phyloP scores from a whole-genome alignment of 306 rosid genomes.

The Mucuna pruriens region DNA sequence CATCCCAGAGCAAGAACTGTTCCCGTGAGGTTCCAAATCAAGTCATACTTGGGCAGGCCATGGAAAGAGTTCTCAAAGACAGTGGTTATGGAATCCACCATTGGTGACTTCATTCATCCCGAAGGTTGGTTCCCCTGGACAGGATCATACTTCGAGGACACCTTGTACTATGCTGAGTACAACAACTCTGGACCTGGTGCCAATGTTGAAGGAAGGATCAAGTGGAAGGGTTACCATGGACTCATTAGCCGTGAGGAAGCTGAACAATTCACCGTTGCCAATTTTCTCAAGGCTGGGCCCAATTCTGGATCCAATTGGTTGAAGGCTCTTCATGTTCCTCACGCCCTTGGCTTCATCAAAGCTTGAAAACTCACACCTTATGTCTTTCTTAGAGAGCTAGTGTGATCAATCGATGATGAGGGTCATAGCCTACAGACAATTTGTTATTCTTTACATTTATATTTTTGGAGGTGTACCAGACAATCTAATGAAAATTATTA shows the following conservation, averaged over 20 bases:
- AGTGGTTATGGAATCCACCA: constrained; percentile 56
- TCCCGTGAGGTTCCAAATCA: constrained; percentile 38
- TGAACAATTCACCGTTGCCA: constrained; percentile 39
- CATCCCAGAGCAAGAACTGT: constrained; percentile 49
- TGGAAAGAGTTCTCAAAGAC: constrained; percentile 64
- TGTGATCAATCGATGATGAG: neutral
- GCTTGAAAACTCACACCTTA: neutral
- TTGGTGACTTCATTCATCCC: constrained; percentile 58
- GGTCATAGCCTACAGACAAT: neutral
- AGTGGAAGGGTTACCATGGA: constrained; percentile 57
- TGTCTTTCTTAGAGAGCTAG: no score
- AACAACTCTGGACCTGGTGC: constrained; percentile 68
- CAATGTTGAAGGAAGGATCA: constrained; percentile 40
- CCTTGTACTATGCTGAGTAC: constrained; percentile 57
- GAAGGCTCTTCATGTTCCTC: constrained; percentile 35
- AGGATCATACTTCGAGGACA: constrained; percentile 11
- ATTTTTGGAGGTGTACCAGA: neutral
- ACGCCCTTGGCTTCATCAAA: neutral
- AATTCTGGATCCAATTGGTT: constrained; percentile 31
- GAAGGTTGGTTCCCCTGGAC: constrained; percentile 58
- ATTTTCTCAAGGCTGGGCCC: constrained; percentile 32
- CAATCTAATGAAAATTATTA: neutral
- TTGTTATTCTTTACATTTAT: neutral
- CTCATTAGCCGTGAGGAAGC: constrained; percentile 50
- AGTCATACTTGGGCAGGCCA: constrained; percentile 66